Evolutionary conservation across 176 grass and related monocot species (phyloP), one percentile per base, ranked within the genome.

Genomic region (Paspalum vaginatum): DNA sequence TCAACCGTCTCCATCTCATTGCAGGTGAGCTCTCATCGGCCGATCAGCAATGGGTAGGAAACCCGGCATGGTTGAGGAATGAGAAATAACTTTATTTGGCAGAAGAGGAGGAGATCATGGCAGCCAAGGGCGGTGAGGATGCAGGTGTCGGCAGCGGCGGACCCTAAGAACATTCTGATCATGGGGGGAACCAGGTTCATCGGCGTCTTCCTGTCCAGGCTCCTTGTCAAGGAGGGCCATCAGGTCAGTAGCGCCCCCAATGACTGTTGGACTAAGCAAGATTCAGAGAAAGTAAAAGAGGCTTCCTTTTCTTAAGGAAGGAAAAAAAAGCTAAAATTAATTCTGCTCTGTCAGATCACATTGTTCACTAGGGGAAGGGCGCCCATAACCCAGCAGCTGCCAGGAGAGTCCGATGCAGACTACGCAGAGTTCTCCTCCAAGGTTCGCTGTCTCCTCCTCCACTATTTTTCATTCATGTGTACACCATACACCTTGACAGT

Each of bases 181-280:
- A 99, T 99, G 92, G 96, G 92, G 2, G 96, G 96, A 53, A 95
- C 96, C 45, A 89, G 96, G 86, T 99, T 99, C 87, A 95, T 95
- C 26, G 96, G 92, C 43, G 49, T 99, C 61, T 95, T 99, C 80
- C 58, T 95, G 54, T 93, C 92, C 32, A 95, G 92, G 59, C 73
- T 89, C 17, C 96, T 99, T 77, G 87, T 99, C 51, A 89, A 95
- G 47, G 90, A 95, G 81, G 96, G 92, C 6, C 96, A 99, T 65
- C 88, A 95, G 90, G 96, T 99, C 72, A 67, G 66, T 80, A 13
- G 15, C 7, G 17, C 7, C 25, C 8, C 6, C 10, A 50, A 40
- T 38, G 25, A 9, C 44, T 12, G 2, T 60, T 46, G 6, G 42
- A 27, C 24, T 11, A 77, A 50, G n/a, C 21, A 45, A 11, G 39